These are phyloP conservation scores for Crithidia mellificae DNA, from an alignment of 208 protist genomes.

Conservation along the genomic window DNA sequence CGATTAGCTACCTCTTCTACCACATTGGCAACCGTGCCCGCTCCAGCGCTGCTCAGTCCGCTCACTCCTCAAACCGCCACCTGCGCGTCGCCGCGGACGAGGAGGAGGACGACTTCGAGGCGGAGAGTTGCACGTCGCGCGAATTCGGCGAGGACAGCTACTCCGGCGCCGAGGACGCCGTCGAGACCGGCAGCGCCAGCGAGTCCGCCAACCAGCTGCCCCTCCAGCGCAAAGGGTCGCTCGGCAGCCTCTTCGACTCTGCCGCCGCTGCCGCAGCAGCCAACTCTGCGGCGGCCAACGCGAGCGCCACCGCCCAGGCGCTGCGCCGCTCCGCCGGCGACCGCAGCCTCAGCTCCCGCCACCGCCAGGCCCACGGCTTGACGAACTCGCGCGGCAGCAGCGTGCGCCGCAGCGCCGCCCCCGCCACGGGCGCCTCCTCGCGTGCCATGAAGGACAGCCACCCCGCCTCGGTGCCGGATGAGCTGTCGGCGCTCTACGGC, in stretches of 20 bases:
- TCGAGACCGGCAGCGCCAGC: slow-evolving; percentile 20
- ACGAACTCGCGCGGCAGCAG: slow-evolving; percentile 20
- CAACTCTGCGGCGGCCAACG: not conserved
- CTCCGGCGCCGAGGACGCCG: slow-evolving; percentile 24
- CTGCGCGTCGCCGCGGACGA: slow-evolving; percentile 20
- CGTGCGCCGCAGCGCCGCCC: slow-evolving; percentile 7
- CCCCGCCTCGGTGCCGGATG: slow-evolving; percentile 2
- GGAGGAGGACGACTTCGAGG: slow-evolving; percentile 33
- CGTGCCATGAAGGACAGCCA: slow-evolving; percentile 9
- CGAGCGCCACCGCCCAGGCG: not conserved
- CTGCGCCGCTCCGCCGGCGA: slow-evolving; percentile 26
- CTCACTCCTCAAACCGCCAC: slow-evolving; percentile 40
- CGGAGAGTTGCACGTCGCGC: slow-evolving; percentile 48
- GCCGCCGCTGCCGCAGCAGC: slow-evolving; percentile 4
- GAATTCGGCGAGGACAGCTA: slow-evolving; percentile 44
- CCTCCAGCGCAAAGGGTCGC: slow-evolving; percentile 35
- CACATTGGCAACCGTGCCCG: slow-evolving; percentile 45
- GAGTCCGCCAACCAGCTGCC: slow-evolving; percentile 18
- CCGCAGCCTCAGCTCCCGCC: slow-evolving; percentile 7
- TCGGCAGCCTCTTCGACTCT: slow-evolving; percentile 30
- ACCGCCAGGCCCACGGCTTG: slow-evolving; percentile 7
- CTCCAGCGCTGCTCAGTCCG: slow-evolving; percentile 39
- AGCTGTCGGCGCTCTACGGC: slow-evolving; percentile 20
- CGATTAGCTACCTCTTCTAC: slow-evolving; percentile 71
- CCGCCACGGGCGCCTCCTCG: not conserved